These are phyloP conservation scores for Exophiala xenobiotica DNA, from an alignment of 2,329 filamentous ascomycete genomes.

Conservation along the genomic window DNA sequence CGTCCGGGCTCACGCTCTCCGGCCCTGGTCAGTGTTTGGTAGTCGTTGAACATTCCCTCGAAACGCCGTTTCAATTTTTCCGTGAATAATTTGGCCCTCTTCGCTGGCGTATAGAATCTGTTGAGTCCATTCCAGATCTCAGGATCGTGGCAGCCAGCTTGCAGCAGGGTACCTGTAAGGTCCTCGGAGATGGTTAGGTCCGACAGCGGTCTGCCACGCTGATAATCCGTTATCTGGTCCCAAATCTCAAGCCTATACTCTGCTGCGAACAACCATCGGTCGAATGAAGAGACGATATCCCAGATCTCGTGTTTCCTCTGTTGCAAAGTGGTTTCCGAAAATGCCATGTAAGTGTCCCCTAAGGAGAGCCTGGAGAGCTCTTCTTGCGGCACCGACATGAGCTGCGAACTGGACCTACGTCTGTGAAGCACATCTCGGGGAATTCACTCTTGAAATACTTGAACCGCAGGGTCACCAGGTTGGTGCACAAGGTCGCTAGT, in stretches of 20 bases:
- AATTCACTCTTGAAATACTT: too few relatives aligned
- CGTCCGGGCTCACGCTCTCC: background rate
- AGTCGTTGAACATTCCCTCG: conserved; percentile 41
- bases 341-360: conserved; percentile 14
- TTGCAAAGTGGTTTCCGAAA: conserved; percentile 9
- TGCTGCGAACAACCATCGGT: conserved; percentile 9
- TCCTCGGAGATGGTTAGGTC: conserved; percentile 47
- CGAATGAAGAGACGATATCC: conserved; percentile 49
- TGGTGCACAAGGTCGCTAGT: too few relatives aligned
- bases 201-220: conserved; percentile 35
- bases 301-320: conserved; percentile 26
- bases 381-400: conserved; percentile 22
- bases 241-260: background rate
- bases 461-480: too few relatives aligned
- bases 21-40: conserved; percentile 25
- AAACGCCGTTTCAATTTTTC: conserved; percentile 44
- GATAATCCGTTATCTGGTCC: conserved; percentile 35
- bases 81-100: conserved; percentile 45
- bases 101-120: conserved; percentile 43
- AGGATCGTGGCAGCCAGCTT: conserved; percentile 46
- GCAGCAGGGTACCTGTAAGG: conserved; percentile 46
- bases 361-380: conserved; percentile 21
- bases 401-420: too few relatives aligned
- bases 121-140: conserved; percentile 43
- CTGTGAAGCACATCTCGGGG: too few relatives aligned